Conservation (phyloP, 352 stramenopile species). For the Globisporangium alternatum region DNA sequence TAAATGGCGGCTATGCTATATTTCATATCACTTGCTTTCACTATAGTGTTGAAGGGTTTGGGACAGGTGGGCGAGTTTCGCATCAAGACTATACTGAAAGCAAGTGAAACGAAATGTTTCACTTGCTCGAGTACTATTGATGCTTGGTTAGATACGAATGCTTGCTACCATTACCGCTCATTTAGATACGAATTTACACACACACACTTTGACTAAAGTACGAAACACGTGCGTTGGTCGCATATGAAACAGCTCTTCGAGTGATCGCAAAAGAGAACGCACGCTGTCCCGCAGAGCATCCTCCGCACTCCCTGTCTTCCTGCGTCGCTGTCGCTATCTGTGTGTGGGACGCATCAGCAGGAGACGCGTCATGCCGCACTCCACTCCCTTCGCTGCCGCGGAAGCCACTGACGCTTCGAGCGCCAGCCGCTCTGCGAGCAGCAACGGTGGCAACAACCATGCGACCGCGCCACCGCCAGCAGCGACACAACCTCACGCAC, state of each 20-base stretch:
- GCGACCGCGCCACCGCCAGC: not conserved
- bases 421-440: not conserved
- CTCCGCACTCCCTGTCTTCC: not conserved
- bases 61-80: no score
- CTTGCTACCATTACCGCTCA: no score
- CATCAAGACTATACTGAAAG: no score
- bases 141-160: no score
- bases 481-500: not conserved
- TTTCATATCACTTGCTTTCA: no score
- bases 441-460: constrained; percentile 8
- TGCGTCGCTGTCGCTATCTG: not conserved
- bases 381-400: not conserved
- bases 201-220: not conserved
- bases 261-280: not conserved
- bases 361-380: constrained; percentile 1
- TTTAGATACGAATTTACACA: no score
- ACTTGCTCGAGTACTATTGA: no score
- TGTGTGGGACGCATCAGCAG: not conserved
- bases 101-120: no score
- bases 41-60: no score
- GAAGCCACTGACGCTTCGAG: not conserved
- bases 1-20: no score
- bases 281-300: not conserved
- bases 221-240: not conserved
- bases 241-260: constrained; percentile 6